These are phyloP conservation scores for Canavalia ensiformis DNA, from an alignment of 306 rosid species.

Conservation along the genomic window DNA sequence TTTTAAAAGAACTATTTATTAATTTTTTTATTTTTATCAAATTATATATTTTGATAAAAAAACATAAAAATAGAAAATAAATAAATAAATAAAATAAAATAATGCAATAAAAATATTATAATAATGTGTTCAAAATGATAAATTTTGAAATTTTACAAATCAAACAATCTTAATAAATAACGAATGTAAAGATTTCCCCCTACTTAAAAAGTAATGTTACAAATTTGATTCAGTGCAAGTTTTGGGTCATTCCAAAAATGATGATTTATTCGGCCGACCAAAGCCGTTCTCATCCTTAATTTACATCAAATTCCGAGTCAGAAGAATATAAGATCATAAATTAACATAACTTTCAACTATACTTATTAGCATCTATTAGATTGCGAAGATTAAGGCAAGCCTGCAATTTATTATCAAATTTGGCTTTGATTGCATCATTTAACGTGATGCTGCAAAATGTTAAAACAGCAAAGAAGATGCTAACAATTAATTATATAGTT, in stretches of 20 bases:
- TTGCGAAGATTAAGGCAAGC: constrained; percentile 17
- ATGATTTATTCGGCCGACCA: constrained; percentile 41
- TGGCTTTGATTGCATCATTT: constrained; percentile 15
- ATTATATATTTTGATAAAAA: too few species aligned
- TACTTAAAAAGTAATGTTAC: too few species aligned
- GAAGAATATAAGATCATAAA: constrained; percentile 1
- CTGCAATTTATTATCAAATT: constrained; percentile 23
- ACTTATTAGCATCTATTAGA: constrained; percentile 8
- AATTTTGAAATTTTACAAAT: too few species aligned
- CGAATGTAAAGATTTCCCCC: too few species aligned
- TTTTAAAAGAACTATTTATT: too few species aligned
- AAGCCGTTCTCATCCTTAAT: constrained; percentile 12
- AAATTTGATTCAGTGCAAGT: constrained; percentile 2
- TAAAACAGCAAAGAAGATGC: constrained; percentile 12
- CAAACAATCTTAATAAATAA: too few species aligned
- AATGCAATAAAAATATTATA: too few species aligned
- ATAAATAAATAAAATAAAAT: too few species aligned
- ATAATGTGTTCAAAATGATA: too few species aligned
- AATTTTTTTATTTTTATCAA: too few species aligned
- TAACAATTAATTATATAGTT: not conserved
- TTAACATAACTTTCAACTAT: not conserved
- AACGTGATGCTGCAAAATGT: constrained; percentile 27
- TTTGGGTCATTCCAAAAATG: constrained; percentile 28
- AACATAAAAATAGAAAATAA: too few species aligned
- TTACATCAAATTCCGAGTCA: constrained; percentile 39